A percentile compares a stretch with the other conserved stretches of the same genome.
These are phyloP conservation scores for Circinella minor DNA, from an alignment of 371 early-diverging fungal genomes.

Conservation along the genomic window DNA sequence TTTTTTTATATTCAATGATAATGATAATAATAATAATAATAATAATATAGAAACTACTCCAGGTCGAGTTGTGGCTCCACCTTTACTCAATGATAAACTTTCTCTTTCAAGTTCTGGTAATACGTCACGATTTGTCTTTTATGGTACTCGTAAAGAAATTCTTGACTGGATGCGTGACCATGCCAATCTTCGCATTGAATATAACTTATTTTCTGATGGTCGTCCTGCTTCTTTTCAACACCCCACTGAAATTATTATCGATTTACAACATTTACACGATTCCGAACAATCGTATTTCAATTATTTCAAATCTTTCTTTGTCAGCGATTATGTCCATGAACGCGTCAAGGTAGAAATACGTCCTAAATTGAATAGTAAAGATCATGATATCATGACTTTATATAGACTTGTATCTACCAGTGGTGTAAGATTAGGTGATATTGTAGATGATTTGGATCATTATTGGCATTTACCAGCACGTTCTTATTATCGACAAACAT, in stretches of 20 bases:
- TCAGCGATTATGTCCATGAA: constrained; percentile 40
- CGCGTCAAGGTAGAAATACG: constrained; percentile 48
- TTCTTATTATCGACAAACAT: constrained; percentile 36
- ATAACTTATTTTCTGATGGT: constrained; percentile 28
- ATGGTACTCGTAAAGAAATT: constrained; percentile 49
- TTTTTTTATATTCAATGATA: too few species aligned
- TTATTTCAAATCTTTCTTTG: constrained; percentile 40
- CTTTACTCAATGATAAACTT: constrained; percentile 39
- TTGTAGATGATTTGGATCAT: constrained; percentile 38
- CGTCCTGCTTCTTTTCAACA: constrained; percentile 16
- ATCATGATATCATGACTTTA: constrained; percentile 33
- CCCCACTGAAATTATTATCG: constrained; percentile 48
- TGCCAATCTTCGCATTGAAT: constrained; percentile 33
- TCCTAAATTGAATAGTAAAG: constrained; percentile 45
- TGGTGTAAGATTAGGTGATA: constrained; percentile 36
- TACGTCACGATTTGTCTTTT: constrained; percentile 46
- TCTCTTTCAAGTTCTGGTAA: constrained; percentile 39
- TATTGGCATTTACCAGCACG: constrained; percentile 45
- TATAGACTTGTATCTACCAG: constrained; percentile 37
- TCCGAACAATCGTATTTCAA: constrained; percentile 40
- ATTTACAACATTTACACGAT: constrained; percentile 34
- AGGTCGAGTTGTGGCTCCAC: constrained; percentile 43
- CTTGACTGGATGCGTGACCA: constrained; percentile 47
- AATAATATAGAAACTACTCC: constrained; percentile 19
- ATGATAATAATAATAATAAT: too few species aligned